phyloP scores from a whole-genome alignment of 2,329 filamentous ascomycete species.

The Zopfia rhizophila region DNA sequence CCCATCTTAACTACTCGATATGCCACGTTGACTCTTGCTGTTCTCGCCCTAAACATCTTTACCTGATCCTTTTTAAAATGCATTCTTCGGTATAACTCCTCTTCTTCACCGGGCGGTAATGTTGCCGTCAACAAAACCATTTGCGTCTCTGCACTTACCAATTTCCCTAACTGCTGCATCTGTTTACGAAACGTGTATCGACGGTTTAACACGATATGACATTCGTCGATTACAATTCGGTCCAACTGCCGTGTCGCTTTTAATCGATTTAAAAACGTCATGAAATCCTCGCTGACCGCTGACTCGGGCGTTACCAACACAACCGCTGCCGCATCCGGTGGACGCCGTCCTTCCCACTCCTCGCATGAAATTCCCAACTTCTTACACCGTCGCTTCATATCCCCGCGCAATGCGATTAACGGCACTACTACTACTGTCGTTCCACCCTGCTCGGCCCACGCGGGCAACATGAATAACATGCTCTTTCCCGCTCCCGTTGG shows the following conservation, averaged over 20 bases:
- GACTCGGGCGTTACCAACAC: conserved; percentile 37
- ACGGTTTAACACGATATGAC: conserved; percentile 31
- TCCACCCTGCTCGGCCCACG: conserved; percentile 19
- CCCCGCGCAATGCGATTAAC: conserved; percentile 29
- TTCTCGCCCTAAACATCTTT: conserved; percentile 15
- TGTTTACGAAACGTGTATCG: conserved; percentile 20
- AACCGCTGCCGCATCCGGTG: conserved; percentile 24
- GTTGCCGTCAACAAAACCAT: conserved; percentile 34
- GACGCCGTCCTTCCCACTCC: conserved; percentile 27
- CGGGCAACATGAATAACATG: conserved; percentile 40
- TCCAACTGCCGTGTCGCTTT: conserved; percentile 26
- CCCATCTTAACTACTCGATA: too few species aligned
- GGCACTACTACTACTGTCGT: conserved; percentile 35
- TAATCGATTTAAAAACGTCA: conserved; percentile 29
- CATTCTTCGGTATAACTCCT: conserved; percentile 22
- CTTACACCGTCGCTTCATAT: conserved; percentile 29
- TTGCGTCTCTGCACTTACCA: conserved; percentile 26
- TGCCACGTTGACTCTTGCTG: too few species aligned
- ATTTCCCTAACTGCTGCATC: conserved; percentile 25
- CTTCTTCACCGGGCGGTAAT: conserved; percentile 28
- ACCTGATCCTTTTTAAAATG: conserved; percentile 19
- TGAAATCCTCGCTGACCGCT: conserved; percentile 31
- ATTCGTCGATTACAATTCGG: conserved; percentile 32
- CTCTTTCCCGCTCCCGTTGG: conserved; percentile 37
- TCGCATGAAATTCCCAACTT: conserved; percentile 20